Evolutionary conservation across 495 filamentous ascomycete genomes (phyloP), one percentile per base, ranked within the genome.

Genomic region (Neurospora intermedia): DNA sequence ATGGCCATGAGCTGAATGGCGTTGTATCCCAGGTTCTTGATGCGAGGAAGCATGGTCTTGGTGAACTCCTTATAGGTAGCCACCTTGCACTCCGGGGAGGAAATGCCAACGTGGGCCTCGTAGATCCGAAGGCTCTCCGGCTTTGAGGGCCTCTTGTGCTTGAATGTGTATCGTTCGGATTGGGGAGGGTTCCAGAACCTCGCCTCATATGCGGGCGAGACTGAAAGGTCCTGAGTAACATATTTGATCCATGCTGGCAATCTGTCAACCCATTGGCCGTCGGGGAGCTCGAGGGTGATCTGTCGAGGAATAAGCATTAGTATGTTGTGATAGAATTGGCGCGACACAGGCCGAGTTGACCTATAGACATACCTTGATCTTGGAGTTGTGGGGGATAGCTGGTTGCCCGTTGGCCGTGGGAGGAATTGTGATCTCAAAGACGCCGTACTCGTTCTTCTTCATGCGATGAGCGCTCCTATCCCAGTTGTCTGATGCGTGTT

Each of bases 1-100:
- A 99, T 87, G 48, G 96, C 96, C 96, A 99, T 99, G 75, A 99
- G 86, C 81, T 99, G 96, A 76, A 99, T 98, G 48, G 94, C 91
- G 83, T 99, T 98, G 84, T 99, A 99, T 71, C 95, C 96, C 72
- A 98, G 86, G 77, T 88, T 85, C 78, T 94, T 90, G 83, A 99
- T 98, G 74, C 95, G 90, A 10, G 94, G 94, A 9, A 99, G 88
- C 88, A 96, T 91, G 81, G 92, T 92, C 77, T 89, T 87, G 18
- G 96, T 98, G 83, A 99, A 99, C 82, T 99, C 93, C 81, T 97
- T 97, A 87, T 97, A 99, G 9, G 94, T 96, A 20, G 95, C 87
- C 42, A 99, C 93, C 73, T 87, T 89, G 69, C 90, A 89, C 75
- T 99, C 96, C 1, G 94, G 94, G 6, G 94, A 96, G 13, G 94